A percentile compares a stretch with the other conserved stretches of the same genome.
Conservation (phyloP, 768 basidiomycete species). For the Kwoniella sp. region DNA sequence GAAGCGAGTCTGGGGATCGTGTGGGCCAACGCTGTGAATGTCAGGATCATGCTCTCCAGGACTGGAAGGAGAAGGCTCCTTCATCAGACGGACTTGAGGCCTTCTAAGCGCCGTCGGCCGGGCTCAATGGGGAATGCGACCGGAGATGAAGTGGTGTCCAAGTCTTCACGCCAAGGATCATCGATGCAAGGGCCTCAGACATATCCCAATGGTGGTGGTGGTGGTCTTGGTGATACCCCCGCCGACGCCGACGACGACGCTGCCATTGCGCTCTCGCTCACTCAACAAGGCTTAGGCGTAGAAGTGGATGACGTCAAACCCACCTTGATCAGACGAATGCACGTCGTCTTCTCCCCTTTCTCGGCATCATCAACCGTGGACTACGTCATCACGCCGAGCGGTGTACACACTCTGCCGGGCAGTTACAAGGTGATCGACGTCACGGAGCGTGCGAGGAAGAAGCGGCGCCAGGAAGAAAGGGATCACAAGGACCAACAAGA, state of each 20-base stretch:
- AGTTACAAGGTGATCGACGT: constrained; percentile 28
- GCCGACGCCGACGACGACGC: not conserved
- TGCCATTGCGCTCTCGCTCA: not conserved
- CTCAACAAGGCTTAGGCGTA: not conserved
- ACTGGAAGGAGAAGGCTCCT: constrained; percentile 70
- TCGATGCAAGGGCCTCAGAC: constrained; percentile 1
- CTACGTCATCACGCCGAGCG: constrained; percentile 70
- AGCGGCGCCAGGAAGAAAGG: constrained; percentile 7
- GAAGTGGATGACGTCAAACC: constrained; percentile 39
- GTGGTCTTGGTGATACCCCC: constrained; percentile 6
- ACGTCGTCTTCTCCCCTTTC: constrained; percentile 76
- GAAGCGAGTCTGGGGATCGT: constrained; percentile 83
- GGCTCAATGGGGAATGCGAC: not conserved
- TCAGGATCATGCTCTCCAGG: constrained; percentile 76
- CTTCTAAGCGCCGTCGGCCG: constrained; percentile 23
- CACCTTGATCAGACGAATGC: constrained; percentile 69
- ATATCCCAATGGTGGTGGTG: not conserved
- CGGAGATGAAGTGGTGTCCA: too few relatives aligned
- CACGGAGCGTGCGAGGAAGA: constrained; percentile 13
- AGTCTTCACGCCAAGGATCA: constrained; percentile 1
- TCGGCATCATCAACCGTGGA: constrained; percentile 67
- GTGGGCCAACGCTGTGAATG: constrained; percentile 92
- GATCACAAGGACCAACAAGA: not conserved
- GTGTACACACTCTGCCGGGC: constrained; percentile 58
- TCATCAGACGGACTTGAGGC: constrained; percentile 41